Percentiles rank a stretch among this genome's conserved stretches.
These are phyloP conservation scores for Mycena metata DNA, from an alignment of 768 basidiomycete species.

Conservation along the genomic window DNA sequence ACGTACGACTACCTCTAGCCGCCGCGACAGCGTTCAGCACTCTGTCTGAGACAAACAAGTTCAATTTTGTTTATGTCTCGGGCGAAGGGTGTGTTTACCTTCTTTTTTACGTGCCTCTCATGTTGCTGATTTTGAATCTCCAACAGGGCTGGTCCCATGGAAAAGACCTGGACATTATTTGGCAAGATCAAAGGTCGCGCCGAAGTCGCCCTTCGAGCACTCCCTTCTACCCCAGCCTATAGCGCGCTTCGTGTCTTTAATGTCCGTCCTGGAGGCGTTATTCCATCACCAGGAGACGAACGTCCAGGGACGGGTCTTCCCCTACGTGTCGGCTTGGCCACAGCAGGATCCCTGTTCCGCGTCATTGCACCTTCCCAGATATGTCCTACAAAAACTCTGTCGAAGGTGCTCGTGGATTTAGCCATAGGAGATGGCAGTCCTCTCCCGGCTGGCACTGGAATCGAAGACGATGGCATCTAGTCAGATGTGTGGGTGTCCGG, in stretches of 20 bases:
- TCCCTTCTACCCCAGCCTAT: slow-evolving; percentile 25
- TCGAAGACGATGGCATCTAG: slow-evolving; percentile 40
- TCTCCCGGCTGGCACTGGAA: slow-evolving; percentile 36
- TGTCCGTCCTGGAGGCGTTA: slow-evolving; percentile 41
- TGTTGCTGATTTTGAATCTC: neutral
- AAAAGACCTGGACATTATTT: slow-evolving; percentile 40
- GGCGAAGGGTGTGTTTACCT: slow-evolving; percentile 38
- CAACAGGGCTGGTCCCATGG: slow-evolving; percentile 43
- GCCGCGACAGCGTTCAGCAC: slow-evolving; percentile 43
- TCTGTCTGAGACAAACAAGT: slow-evolving; percentile 39
- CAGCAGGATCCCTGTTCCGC: slow-evolving; percentile 1
- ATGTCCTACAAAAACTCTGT: slow-evolving; percentile 39
- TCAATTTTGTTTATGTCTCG: slow-evolving; percentile 49
- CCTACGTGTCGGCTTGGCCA: neutral
- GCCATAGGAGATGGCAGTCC: slow-evolving; percentile 44
- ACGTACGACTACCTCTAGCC: slow-evolving; percentile 46
- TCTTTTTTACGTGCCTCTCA: neutral
- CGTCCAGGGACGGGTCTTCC: neutral
- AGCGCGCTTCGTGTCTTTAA: slow-evolving; percentile 40
- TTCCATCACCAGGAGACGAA: slow-evolving; percentile 18
- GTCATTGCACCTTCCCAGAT: slow-evolving; percentile 23
- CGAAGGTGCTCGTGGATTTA: slow-evolving; percentile 40
- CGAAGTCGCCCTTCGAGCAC: slow-evolving; percentile 38
- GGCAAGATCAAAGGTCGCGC: slow-evolving; percentile 45
- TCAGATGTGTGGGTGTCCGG: slow-evolving; percentile 28